Evolutionary conservation across 2,329 filamentous ascomycete species (phyloP), one percentile per base, ranked within the genome.

Genomic region (Colletotrichum spinosum): DNA sequence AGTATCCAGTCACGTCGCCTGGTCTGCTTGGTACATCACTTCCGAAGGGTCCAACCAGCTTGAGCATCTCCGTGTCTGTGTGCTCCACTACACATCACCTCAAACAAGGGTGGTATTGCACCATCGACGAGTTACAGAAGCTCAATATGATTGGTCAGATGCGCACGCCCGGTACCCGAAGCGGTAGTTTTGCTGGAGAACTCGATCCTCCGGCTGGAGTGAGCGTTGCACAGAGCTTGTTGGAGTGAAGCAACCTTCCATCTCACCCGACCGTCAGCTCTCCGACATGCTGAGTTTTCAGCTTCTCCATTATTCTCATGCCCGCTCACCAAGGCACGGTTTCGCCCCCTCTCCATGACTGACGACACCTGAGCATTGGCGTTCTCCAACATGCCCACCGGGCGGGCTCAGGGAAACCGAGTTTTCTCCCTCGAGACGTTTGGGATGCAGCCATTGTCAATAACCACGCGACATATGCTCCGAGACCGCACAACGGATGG

Each of bases 41-140:
- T 53, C 5, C 37, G 55, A 53, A 55, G 13, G 64, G 44, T 7
- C 62, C 57, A 65, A 65, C 35, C 62, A 61, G 45, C 38, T 55
- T 55, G 62, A 61, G 58, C 58, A 65, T 62, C 58, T 62, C 46
- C 35, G 62, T 46, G 49, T 41, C 56, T 41, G 17, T 41, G 8
- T 12, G 5, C 58, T 15, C 62, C 62, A 65, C 62, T 62, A 25
- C 39, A 17, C 48, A 68, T 68, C 55, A 56, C 66, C 55, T 68
- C 66, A 68, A 66, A 55, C 62, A 48, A 61, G 62, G 65, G 42
- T 66, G 34, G 41, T 60, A 68, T 68, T 66, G 65, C 65, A 67
- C 65, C 65, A 68, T 68, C 66, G 62, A 54, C 41, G 51, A 50
- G 56, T 67, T 67, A 57, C 62, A 35, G 58, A 67, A 68, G 66